phyloP scores from a whole-genome alignment of 768 basidiomycete species.

The Leccinum boreale region DNA sequence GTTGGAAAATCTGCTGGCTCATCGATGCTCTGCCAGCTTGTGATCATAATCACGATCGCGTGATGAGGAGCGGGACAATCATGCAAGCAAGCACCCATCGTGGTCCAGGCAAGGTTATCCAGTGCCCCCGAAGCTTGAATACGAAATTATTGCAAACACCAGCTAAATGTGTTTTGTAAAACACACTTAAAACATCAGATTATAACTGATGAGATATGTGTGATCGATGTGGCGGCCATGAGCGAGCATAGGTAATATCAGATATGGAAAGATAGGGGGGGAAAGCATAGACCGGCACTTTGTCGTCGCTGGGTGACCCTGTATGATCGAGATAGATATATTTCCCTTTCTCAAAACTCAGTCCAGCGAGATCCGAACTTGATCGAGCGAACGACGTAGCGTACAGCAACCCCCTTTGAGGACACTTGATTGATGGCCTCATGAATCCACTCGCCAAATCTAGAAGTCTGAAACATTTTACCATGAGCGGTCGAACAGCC shows the following conservation, averaged over 20 bases:
- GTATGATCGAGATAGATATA: background rate
- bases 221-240: constrained; percentile 10
- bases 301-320: background rate
- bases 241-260: constrained; percentile 7
- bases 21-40: background rate
- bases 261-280: background rate
- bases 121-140: background rate
- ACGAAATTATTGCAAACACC: background rate
- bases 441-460: background rate
- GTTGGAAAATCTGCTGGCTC: background rate
- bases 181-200: background rate
- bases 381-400: background rate
- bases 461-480: background rate
- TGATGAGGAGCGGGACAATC: background rate
- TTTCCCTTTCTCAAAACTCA: background rate
- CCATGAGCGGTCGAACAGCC: no score
- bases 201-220: background rate
- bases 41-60: background rate
- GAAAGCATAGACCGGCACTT: background rate
- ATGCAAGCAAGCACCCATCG: background rate
- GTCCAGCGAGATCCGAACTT: background rate
- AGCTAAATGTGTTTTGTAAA: background rate
- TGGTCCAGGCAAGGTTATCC: background rate
- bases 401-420: no score
- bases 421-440: background rate